Conservation (phyloP, 176 grass and related monocot species). For the Elymus sibiricus region DNA sequence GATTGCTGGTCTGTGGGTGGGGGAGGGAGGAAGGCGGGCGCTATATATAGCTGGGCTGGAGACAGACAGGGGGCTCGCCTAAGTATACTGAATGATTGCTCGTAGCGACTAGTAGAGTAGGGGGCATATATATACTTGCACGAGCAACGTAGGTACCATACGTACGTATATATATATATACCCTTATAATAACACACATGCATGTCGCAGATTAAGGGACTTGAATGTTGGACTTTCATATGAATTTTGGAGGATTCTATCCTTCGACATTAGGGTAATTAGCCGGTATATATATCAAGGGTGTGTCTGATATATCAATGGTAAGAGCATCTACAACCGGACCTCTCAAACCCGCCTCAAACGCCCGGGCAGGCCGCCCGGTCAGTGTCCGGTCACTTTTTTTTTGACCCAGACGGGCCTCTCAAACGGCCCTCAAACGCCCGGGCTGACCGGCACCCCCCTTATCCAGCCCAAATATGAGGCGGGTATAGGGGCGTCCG, state of each 20-base stretch:
- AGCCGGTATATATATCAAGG: too few species aligned
- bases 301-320: too few species aligned
- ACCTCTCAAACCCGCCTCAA: too few species aligned
- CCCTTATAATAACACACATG: constrained; percentile 17
- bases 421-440: too few species aligned
- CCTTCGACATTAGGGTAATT: background rate
- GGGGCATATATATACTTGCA: constrained; percentile 1
- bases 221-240: background rate
- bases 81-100: constrained; percentile 38
- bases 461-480: too few species aligned
- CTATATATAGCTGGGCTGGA: constrained; percentile 37
- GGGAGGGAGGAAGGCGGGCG: background rate
- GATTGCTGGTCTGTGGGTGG: constrained; percentile 21
- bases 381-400: too few species aligned
- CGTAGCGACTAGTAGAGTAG: background rate
- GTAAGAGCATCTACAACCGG: too few species aligned
- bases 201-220: background rate
- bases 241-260: background rate
- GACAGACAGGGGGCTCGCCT: background rate
- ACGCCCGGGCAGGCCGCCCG: too few species aligned
- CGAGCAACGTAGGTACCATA: constrained; percentile 34
- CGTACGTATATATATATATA: constrained; percentile 2
- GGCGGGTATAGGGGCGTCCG: too few species aligned
- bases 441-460: too few species aligned
- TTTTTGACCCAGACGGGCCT: too few species aligned